phyloP scores from a whole-genome alignment of 2,329 filamentous ascomycete species.

The Aspergillus fumigatus region DNA sequence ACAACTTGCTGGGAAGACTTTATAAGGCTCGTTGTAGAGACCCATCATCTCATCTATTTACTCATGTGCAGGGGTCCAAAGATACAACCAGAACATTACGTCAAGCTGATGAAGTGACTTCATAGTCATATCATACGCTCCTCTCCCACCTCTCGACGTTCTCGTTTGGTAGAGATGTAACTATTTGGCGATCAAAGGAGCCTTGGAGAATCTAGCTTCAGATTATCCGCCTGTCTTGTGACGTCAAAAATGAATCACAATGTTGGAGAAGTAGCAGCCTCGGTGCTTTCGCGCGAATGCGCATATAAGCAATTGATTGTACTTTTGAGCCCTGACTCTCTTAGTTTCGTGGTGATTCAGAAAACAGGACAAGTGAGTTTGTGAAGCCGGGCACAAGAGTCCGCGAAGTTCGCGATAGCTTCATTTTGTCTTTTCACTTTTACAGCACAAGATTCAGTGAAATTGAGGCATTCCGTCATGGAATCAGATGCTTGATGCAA shows the following conservation, averaged over 20 bases:
- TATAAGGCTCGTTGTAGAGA: neutral
- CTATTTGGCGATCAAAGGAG: neutral
- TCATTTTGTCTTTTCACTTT: neutral
- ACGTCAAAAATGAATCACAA: neutral
- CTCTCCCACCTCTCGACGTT: neutral
- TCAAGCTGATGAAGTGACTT: slow-evolving; percentile 7
- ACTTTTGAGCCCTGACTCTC: neutral
- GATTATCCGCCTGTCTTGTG: neutral
- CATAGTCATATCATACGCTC: slow-evolving; percentile 5
- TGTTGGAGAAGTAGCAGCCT: neutral
- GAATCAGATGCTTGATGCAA: neutral
- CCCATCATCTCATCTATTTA: neutral
- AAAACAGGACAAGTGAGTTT: no score
- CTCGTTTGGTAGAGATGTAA: neutral
- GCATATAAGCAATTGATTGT: neutral
- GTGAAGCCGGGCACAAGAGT: neutral
- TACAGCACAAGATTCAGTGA: no score
- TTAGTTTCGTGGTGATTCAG: neutral
- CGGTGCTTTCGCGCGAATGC: neutral
- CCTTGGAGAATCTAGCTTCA: neutral
- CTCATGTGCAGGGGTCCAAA: neutral
- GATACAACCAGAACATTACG: slow-evolving; percentile 5
- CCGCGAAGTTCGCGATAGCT: neutral
- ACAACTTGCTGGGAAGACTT: neutral
- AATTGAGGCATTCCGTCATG: neutral